Conservation (phyloP, 164 flowering plant genomes). For the Dillenia suffruticosa region DNA sequence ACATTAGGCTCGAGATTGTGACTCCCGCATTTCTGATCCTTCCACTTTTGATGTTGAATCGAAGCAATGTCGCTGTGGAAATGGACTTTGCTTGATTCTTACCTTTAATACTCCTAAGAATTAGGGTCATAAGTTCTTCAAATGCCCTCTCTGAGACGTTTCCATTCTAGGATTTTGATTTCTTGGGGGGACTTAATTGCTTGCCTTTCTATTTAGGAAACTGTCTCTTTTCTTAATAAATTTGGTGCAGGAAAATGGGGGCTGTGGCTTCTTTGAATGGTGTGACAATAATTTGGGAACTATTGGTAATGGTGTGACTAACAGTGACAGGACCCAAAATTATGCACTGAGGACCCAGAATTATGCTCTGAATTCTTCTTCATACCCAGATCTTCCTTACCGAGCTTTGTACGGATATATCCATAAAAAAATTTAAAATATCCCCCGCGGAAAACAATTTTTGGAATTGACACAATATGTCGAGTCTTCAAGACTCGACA, state of each 20-base stretch:
- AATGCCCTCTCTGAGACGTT: constrained; percentile 40
- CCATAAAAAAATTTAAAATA: too few relatives aligned
- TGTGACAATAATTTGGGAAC: constrained; percentile 28
- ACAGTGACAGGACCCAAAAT: constrained; percentile 3
- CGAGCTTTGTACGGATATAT: too few relatives aligned
- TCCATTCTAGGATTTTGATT: neutral
- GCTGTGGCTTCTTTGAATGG: constrained; percentile 59
- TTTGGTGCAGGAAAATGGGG: constrained; percentile 43
- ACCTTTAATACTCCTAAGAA: constrained; percentile 44
- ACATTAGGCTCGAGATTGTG: constrained; percentile 47
- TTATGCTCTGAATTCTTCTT: constrained; percentile 15
- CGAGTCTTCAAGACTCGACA: too few relatives aligned
- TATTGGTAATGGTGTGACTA: neutral
- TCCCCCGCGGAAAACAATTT: too few relatives aligned
- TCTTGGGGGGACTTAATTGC: neutral
- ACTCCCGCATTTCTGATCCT: constrained; percentile 1
- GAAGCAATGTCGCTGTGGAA: constrained; percentile 39
- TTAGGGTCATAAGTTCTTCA: constrained; percentile 38
- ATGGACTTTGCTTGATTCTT: constrained; percentile 28
- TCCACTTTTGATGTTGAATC: constrained; percentile 10
- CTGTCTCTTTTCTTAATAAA: neutral
- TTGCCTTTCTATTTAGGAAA: neutral
- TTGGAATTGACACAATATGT: too few relatives aligned
- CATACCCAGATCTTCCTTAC: constrained; percentile 28
- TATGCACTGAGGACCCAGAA: too few relatives aligned